Evolutionary conservation across 192 early-diverging fungal genomes (phyloP), one percentile per base, ranked within the genome.

Genomic region (Jimgerdemannia flammicorona): DNA sequence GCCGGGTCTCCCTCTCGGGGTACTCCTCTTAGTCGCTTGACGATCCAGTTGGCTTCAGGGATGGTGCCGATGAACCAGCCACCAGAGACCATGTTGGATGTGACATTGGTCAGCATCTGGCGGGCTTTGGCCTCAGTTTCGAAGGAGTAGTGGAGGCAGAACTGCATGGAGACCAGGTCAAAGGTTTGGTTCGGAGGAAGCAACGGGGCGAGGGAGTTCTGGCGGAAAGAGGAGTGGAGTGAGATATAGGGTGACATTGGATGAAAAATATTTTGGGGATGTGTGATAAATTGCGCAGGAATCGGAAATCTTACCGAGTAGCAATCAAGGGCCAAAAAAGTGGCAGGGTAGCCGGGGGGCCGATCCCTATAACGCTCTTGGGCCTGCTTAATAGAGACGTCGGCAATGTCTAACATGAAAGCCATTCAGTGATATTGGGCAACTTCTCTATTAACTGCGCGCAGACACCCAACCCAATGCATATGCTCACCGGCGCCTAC

Each of bases 111-210:
- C 66, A 99, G 82, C 84, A 93, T 95, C 77, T 88, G 89, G 6
- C 92, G 83, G 0, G 91, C 96, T 77, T 93, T 95, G 20, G 75
- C 66, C 81, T 98, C 96, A 3, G 88, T 85, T 72, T 95, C 94
- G 75, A 97, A 98, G 0, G 95, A 92, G 81, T 99, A 99, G 81
- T 98, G 98, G 66, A 98, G 79, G 75, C 95, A 97, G 79, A 99
- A 99, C 77, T 99, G 98, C 80, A 94, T 92, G 59, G 92, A 95
- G n/a, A 97, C 94, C 40, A 96, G 85, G 77, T 98, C 93, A 69
- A 95, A 94, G 19, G 74, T 72, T 43, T 82, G 73, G 49, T 90
- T 79, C 3, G 79, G 72, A 3, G 90, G 81, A 49, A 86, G 81
- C 14, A 86, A 66, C 1, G 87, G 88, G 42, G 87, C 88, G 72